phyloP scores from a whole-genome alignment of 129 eudicot species.

The Chrysanthemum lavandulifolium region DNA sequence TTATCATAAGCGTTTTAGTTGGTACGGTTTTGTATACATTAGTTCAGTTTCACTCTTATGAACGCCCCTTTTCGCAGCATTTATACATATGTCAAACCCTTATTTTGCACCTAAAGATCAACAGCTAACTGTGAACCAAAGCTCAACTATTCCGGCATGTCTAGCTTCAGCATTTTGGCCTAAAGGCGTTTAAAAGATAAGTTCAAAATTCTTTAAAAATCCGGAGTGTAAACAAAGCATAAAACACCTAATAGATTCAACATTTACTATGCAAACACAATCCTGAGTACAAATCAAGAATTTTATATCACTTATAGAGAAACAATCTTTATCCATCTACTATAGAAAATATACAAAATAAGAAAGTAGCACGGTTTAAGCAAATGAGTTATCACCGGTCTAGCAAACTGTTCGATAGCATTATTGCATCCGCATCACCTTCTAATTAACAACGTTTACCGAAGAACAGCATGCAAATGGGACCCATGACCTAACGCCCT shows the following conservation, averaged over 20 bases:
- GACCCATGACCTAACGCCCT: slow-evolving; percentile 63
- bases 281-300: slow-evolving; percentile 20
- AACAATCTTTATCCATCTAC: slow-evolving; percentile 23
- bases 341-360: slow-evolving; percentile 28
- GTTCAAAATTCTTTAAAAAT: not conserved
- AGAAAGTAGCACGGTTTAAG: slow-evolving; percentile 17
- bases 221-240: not conserved
- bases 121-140: too few species aligned
- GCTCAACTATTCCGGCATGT: too few species aligned
- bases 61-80: too few species aligned
- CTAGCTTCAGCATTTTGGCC: too few species aligned
- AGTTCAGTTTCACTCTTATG: too few species aligned
- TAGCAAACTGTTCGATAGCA: slow-evolving; percentile 9
- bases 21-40: too few species aligned
- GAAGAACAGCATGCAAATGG: slow-evolving; percentile 94
- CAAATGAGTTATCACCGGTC: slow-evolving; percentile 11
- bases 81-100: too few species aligned
- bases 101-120: too few species aligned
- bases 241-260: not conserved
- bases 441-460: slow-evolving; percentile 42
- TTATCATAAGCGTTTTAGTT: too few species aligned
- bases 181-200: not conserved
- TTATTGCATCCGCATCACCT: slow-evolving; percentile 6
- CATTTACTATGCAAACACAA: slow-evolving; percentile 2
- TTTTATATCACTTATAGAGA: slow-evolving; percentile 21